A percentile compares a stretch with the other conserved stretches of the same genome.
Conservation (phyloP, 2,329 filamentous ascomycete species). For the Scolecobasidium constrictum region DNA sequence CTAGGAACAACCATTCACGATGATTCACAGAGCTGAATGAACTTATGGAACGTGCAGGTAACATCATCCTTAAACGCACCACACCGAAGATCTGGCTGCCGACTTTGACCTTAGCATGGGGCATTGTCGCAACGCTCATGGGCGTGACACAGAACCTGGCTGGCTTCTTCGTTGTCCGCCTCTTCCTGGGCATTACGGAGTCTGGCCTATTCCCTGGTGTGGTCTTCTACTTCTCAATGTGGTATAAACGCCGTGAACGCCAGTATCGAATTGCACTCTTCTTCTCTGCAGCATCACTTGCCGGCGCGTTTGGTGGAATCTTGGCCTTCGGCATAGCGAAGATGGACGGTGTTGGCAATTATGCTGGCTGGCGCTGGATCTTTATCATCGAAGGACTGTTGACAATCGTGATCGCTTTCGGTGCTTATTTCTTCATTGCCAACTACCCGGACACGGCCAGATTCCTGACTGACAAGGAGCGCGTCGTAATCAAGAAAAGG, state of each 20-base stretch:
- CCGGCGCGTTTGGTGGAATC: slow-evolving; percentile 9
- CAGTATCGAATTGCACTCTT: slow-evolving; percentile 8
- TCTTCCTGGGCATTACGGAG: slow-evolving; percentile 9
- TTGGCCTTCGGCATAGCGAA: slow-evolving; percentile 7
- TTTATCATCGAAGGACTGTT: slow-evolving; percentile 12
- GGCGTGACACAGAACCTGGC: slow-evolving; percentile 9
- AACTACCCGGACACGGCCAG: slow-evolving; percentile 49
- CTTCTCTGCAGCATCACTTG: slow-evolving; percentile 6
- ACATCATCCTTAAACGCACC: slow-evolving; percentile 51
- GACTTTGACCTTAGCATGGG: slow-evolving; percentile 31
- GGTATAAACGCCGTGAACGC: slow-evolving; percentile 6
- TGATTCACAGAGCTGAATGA: slow-evolving; percentile 22
- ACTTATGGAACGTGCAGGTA: too few species aligned
- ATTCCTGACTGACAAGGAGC: slow-evolving; percentile 43
- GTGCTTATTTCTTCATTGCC: slow-evolving; percentile 9
- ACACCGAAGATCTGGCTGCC: slow-evolving; percentile 52
- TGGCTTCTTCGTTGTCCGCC: slow-evolving; percentile 9
- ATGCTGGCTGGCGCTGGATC: slow-evolving; percentile 10
- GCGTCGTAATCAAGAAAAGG: slow-evolving; percentile 48
- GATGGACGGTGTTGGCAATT: slow-evolving; percentile 19
- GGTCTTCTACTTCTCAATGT: slow-evolving; percentile 15
- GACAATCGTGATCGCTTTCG: slow-evolving; percentile 7
- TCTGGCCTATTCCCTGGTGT: slow-evolving; percentile 15
- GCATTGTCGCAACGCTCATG: slow-evolving; percentile 7
- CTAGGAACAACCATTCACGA: not conserved